Evolutionary conservation across 129 eudicot species (phyloP), one percentile per base, ranked within the genome.

Genomic region (Ambrosia artemisiifolia): DNA sequence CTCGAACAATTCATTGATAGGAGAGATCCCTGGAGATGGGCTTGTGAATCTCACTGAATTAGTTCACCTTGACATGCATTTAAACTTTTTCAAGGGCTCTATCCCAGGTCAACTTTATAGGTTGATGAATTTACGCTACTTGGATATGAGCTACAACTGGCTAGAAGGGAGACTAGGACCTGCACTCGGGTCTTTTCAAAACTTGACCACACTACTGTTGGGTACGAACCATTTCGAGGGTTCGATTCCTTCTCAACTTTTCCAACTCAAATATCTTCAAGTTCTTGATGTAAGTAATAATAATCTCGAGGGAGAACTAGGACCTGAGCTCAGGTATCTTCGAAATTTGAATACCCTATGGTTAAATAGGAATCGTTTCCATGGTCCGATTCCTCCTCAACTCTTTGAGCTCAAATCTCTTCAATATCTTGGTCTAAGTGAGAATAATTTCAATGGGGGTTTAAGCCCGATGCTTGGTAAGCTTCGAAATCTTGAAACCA

Each of bases 201-300:
- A 67, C 16, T 54, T 86, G 53, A 55, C 57, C 64, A 71, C 75
- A 2, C 38, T 81, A 55, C 67, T 11, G 20, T 38, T 83, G 36
- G 68, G 70, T 24, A 55, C 11, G 1, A 86, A 86, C 72, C 55
- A 1, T n/a, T 75, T 83, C 28, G 43, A 46, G 14, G 84, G 86
- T 61, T 30, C 38, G 9, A 78, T 87, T 49, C 92, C 92, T 16
- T 16, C 65, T 0, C 68, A 69, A 19, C 63, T 86, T 67, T 86
- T 80, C 33, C 10, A 59, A 36, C 54, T 81, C 36, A 48, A 38
- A 44, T 68, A 44, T 28, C 83, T 86, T 13, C 59, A 36, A n/a
- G 75, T 71, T 78, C 80, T 86, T n/a, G 84, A 83, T 66, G 13
- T 83, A 55, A 80, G 85, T 51, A 10, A 73, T 13, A 86, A 86